Evolutionary conservation across 257 asterid genomes (phyloP).

Genomic region (Solanum sitiens): DNA sequence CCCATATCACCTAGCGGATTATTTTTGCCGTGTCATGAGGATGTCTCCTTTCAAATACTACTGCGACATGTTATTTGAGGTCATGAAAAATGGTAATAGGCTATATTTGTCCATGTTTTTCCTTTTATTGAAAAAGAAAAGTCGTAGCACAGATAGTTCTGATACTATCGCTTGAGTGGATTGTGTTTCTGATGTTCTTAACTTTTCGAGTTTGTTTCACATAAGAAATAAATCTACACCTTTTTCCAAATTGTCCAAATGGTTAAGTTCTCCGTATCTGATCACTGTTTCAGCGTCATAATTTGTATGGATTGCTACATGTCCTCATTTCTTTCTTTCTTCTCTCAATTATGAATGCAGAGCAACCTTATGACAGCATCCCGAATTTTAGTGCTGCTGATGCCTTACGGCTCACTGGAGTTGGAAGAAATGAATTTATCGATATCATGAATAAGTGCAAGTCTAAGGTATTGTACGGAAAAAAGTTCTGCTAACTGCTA

Average conservation of each 20-base stretch:
- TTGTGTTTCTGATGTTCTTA: background rate
- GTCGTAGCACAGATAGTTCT: background rate
- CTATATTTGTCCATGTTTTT: background rate
- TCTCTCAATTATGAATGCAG: slow-evolving; percentile 46
- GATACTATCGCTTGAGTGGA: background rate
- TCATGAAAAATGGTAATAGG: slow-evolving; percentile 85
- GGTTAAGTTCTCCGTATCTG: background rate
- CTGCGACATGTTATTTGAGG: slow-evolving; percentile 94
- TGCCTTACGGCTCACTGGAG: slow-evolving; percentile 43
- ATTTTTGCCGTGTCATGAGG: slow-evolving; percentile 97
- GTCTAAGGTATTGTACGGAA: slow-evolving; percentile 33
- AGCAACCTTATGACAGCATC: slow-evolving; percentile 98
- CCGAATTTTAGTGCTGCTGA: slow-evolving; percentile 19
- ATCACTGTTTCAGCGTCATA: background rate
- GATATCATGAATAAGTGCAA: slow-evolving; percentile 16
- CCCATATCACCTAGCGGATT: slow-evolving; percentile 96
- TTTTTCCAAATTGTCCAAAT: background rate
- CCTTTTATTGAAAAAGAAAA: background rate
- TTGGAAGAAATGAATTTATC: background rate
- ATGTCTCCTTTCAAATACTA: slow-evolving; percentile 95
- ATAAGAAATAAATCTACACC: background rate
- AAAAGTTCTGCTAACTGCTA: background rate
- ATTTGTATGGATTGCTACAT: background rate
- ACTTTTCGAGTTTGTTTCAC: background rate
- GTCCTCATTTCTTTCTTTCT: background rate